Base-by-base conservation (phyloP, 2,329 filamentous ascomycete genomes). In the Penicillium sp. region DNA sequence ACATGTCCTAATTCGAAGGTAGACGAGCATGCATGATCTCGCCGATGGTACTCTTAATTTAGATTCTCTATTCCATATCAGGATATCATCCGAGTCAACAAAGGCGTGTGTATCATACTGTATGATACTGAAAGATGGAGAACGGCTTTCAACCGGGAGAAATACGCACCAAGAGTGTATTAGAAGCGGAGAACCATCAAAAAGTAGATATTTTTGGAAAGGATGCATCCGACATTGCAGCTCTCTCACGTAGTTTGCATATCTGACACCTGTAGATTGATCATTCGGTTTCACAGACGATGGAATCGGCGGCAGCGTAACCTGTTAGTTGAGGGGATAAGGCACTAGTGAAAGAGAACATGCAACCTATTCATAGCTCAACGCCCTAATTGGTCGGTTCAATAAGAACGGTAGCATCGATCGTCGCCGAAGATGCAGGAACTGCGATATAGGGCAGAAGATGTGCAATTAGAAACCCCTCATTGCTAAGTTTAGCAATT, bases 401-500 rank as follows among this genome's bases (percentile, higher is more conserved):
- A 37, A 37, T 10, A 49, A 49, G 19, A 49, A 35, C 2, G 19
- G 8, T 10, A 2, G 31, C 0, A 23, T 33, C n/a, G n/a, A 49
- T 49, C 19, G 40, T 37, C 33, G 31, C 10, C 15, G 6, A 10
- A 23, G 4, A 23, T 2, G 29, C n/a, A 25, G 46, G n/a, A 23
- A 23, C 31, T 33, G 46, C 6, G 13, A 12, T 17, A 49, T 37
- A 49, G 17, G 31, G 31, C n/a, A 49, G 46, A 49, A 5, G 29
- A 37, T 25, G 8, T 49, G 46, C 29, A 49, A 23, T 17, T 3
- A 4, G 10, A 23, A 23, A 9, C 27, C 31, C 19, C 17, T 29
- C n/a, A 27, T 27, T 46, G 21, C 51, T 54, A 54, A 54, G 51
- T 37, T 37, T 54, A 54, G 51, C 33, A 54, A 27, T 23, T 27